A percentile compares a stretch with the other conserved stretches of the same genome.
Evolutionary conservation across 192 early-diverging fungal genomes (phyloP).

Genomic region (Backusella tarrabulga): DNA sequence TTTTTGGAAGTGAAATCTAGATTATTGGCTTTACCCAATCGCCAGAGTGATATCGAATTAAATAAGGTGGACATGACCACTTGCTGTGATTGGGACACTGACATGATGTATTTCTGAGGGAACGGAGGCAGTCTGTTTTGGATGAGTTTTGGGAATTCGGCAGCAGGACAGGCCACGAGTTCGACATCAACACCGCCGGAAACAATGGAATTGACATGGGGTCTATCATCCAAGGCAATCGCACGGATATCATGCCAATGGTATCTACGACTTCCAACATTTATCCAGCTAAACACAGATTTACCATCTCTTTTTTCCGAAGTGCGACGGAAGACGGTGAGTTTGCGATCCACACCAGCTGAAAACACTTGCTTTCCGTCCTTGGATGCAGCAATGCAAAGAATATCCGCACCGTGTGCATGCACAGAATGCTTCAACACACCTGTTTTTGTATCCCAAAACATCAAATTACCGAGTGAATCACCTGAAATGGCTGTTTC

Average conservation of each 20-base stretch:
- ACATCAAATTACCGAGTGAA: slow-evolving; percentile 86
- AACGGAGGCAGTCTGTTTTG: slow-evolving; percentile 64
- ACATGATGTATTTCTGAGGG: slow-evolving; percentile 55
- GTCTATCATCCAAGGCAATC: slow-evolving; percentile 72
- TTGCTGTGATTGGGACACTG: slow-evolving; percentile 61
- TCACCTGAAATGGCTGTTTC: slow-evolving; percentile 87
- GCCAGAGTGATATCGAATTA: slow-evolving; percentile 79
- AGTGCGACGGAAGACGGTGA: slow-evolving; percentile 64
- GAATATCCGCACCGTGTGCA: slow-evolving; percentile 84
- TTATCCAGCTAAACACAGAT: slow-evolving; percentile 64
- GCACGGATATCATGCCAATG: slow-evolving; percentile 96
- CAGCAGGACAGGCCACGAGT: slow-evolving; percentile 57
- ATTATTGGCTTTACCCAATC: slow-evolving; percentile 62
- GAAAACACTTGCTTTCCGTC: slow-evolving; percentile 78
- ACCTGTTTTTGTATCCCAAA: slow-evolving; percentile 76
- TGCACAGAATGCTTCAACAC: slow-evolving; percentile 70
- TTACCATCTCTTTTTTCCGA: slow-evolving; percentile 38
- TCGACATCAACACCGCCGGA: slow-evolving; percentile 86
- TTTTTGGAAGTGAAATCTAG: not conserved
- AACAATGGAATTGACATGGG: slow-evolving; percentile 67
- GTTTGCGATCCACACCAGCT: slow-evolving; percentile 88
- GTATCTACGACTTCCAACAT: slow-evolving; percentile 83
- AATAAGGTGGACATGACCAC: slow-evolving; percentile 62
- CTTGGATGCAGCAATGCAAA: slow-evolving; percentile 71
- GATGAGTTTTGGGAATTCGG: slow-evolving; percentile 59